phyloP scores from a whole-genome alignment of 345 rosid genomes.

The Linum trigynum region DNA sequence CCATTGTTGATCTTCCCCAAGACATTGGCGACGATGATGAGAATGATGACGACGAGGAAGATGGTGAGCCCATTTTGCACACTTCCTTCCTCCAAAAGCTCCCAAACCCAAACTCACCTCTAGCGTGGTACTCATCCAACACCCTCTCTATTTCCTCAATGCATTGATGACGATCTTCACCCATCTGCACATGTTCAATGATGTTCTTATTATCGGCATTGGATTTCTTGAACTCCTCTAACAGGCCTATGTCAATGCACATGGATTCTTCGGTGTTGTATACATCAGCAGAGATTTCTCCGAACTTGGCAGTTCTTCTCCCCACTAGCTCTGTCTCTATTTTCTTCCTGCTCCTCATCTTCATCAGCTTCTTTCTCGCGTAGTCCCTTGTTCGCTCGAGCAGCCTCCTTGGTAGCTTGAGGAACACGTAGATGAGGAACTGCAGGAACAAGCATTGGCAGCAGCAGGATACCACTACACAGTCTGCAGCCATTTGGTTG shows the following conservation, averaged over 20 bases:
- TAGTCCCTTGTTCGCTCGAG: constrained; percentile 39
- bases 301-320: constrained; percentile 1
- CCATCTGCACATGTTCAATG: neutral
- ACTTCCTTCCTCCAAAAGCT: constrained; percentile 68
- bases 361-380: constrained; percentile 36
- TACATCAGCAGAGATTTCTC: constrained; percentile 2
- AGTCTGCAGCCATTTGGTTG: constrained; percentile 59
- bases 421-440: constrained; percentile 39
- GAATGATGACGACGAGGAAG: neutral
- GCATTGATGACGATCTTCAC: constrained; percentile 18
- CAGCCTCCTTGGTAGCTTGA: constrained; percentile 48
- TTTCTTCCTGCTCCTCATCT: constrained; percentile 14
- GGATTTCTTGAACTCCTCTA: constrained; percentile 12
- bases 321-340: constrained; percentile 8
- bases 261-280: constrained; percentile 13
- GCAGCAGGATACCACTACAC: constrained; percentile 64
- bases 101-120: constrained; percentile 80
- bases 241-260: constrained; percentile 13
- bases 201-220: neutral
- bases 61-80: constrained; percentile 20
- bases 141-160: constrained; percentile 50
- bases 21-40: too few species aligned
- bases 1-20: too few species aligned
- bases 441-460: constrained; percentile 73
- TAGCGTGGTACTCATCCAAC: constrained; percentile 39